Percentiles rank a stretch among this genome's conserved stretches.
Conservation (phyloP, 148 eudicot species). For the Fagopyrum homotropicum region DNA sequence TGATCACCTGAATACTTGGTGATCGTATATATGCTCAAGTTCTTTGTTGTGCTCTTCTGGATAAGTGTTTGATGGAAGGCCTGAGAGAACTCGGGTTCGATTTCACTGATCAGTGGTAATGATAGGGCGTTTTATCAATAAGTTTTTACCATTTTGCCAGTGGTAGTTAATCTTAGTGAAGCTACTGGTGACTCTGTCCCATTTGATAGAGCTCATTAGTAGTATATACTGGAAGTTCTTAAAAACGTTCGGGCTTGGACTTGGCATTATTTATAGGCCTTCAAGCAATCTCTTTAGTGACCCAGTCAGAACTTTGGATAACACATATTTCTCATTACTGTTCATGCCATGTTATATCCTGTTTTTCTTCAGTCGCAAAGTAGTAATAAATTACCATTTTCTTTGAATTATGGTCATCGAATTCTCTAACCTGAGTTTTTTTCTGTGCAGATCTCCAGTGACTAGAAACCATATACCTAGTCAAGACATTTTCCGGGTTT, state of each 20-base stretch:
- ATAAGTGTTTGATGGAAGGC: background rate
- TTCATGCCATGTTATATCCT: background rate
- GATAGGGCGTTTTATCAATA: too few relatives aligned
- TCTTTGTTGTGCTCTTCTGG: background rate
- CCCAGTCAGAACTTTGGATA: too few relatives aligned
- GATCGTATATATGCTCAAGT: background rate
- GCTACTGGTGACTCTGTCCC: too few relatives aligned
- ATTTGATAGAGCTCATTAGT: too few relatives aligned
- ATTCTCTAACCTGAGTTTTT: background rate
- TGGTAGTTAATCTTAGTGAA: too few relatives aligned
- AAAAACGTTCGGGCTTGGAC: too few relatives aligned
- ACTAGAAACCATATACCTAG: background rate
- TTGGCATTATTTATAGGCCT: too few relatives aligned
- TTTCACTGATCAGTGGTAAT: background rate
- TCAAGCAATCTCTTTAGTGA: too few relatives aligned
- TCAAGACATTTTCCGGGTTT: background rate
- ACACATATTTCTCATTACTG: too few relatives aligned
- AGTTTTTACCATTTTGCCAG: too few relatives aligned
- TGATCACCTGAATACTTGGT: background rate
- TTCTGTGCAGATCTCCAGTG: background rate
- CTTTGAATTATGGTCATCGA: background rate
- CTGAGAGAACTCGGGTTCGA: background rate
- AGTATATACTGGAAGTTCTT: too few relatives aligned
- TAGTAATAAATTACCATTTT: background rate
- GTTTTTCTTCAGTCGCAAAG: background rate